A percentile compares a stretch with the other conserved stretches of the same genome.
Conservation (phyloP, 257 asterid species). For the Ballota nigra region DNA sequence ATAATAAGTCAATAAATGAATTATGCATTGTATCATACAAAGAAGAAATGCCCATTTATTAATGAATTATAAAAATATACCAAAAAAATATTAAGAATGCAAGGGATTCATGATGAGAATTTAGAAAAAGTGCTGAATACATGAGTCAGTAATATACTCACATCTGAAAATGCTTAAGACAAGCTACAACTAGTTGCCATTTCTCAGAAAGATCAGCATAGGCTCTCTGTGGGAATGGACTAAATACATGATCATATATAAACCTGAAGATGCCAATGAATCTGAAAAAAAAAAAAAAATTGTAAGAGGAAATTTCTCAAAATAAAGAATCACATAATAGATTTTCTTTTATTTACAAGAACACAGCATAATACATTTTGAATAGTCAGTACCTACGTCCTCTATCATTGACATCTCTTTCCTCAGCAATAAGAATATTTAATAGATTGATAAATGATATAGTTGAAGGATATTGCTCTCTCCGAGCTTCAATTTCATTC, state of each 20-base stretch:
- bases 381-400: slow-evolving; percentile 73
- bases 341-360: background rate
- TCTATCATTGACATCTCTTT: slow-evolving; percentile 75
- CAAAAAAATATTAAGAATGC: background rate
- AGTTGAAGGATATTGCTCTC: slow-evolving; percentile 96
- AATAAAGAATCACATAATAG: slow-evolving; percentile 3
- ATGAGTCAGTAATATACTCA: slow-evolving; percentile 34
- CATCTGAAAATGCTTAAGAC: slow-evolving; percentile 89
- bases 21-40: background rate
- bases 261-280: slow-evolving; percentile 95
- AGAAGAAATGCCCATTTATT: background rate
- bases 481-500: slow-evolving; percentile 95
- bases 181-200: slow-evolving; percentile 89
- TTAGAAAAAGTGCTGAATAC: slow-evolving; percentile 2
- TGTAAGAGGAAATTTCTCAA: slow-evolving; percentile 16
- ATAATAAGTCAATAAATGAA: background rate
- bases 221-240: slow-evolving; percentile 98
- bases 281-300: slow-evolving; percentile 41
- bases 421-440: slow-evolving; percentile 86
- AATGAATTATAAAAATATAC: background rate
- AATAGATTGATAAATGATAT: slow-evolving; percentile 78
- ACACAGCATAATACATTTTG: background rate
- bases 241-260: slow-evolving; percentile 86
- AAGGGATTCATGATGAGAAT: slow-evolving; percentile 6
- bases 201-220: slow-evolving; percentile 88